A percentile compares a stretch with the other conserved stretches of the same genome.
Evolutionary conservation across 768 basidiomycete genomes (phyloP).

Genomic region (Russula griseocarnosa): DNA sequence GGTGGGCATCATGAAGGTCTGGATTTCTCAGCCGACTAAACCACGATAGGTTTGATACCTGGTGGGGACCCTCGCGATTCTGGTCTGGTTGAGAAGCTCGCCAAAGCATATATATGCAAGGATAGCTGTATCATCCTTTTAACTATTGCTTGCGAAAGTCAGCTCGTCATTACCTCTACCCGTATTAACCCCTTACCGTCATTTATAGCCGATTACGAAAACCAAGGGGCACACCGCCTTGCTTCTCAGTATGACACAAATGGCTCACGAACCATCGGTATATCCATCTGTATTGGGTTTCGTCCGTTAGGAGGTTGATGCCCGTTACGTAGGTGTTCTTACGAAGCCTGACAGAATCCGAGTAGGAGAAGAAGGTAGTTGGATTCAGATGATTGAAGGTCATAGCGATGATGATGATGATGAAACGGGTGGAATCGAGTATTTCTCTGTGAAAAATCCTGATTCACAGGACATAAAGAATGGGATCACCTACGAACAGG

Average conservation of each 20-base stretch:
- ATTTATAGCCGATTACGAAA: constrained; percentile 67
- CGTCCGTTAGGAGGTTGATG: background rate
- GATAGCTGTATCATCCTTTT: constrained; percentile 63
- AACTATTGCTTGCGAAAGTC: constrained; percentile 62
- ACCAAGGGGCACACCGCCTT: constrained; percentile 66
- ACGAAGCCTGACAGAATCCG: constrained; percentile 21
- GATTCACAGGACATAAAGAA: constrained; percentile 21
- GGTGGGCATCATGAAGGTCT: constrained; percentile 30
- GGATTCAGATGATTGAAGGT: constrained; percentile 15
- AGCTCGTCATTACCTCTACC: constrained; percentile 24
- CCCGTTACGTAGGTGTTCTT: constrained; percentile 6
- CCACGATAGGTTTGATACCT: constrained; percentile 51
- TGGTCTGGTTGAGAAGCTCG: constrained; percentile 54
- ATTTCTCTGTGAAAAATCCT: constrained; percentile 25
- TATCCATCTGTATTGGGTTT: constrained; percentile 22
- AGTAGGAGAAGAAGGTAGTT: constrained; percentile 16
- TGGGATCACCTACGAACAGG: constrained; percentile 25
- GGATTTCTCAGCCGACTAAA: background rate
- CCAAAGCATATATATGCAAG: constrained; percentile 54
- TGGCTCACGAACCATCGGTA: constrained; percentile 68
- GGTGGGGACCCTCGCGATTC: constrained; percentile 55
- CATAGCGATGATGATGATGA: background rate
- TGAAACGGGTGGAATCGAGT: constrained; percentile 5
- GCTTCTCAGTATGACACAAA: constrained; percentile 56
- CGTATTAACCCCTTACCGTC: background rate